Evolutionary conservation across 2,329 filamentous ascomycete genomes (phyloP).

Genomic region (Cytospora mali): DNA sequence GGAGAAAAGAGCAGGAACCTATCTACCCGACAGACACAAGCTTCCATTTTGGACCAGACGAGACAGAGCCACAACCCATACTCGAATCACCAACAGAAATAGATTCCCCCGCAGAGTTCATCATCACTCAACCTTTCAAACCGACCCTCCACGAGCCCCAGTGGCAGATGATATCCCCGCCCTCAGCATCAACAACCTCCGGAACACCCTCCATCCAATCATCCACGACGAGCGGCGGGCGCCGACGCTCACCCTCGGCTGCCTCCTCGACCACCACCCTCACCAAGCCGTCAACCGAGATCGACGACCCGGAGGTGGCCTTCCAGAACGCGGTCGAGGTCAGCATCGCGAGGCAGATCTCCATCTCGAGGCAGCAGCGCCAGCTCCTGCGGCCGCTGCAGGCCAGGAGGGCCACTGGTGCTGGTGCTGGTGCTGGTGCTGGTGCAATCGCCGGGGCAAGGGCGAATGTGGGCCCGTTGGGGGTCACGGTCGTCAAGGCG

Average conservation of each 20-base stretch:
- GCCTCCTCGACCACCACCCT: slow-evolving; percentile 30
- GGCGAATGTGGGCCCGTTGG: slow-evolving; percentile 24
- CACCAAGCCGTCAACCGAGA: slow-evolving; percentile 38
- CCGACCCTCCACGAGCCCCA: slow-evolving; percentile 46
- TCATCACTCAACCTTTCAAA: slow-evolving; percentile 38
- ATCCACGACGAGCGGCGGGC: slow-evolving; percentile 33
- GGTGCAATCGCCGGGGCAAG: slow-evolving; percentile 5
- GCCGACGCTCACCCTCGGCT: slow-evolving; percentile 29
- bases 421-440: too few species aligned
- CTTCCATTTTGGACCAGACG: slow-evolving; percentile 39
- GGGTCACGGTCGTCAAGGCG: slow-evolving; percentile 30
- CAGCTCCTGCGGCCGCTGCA: slow-evolving; percentile 59
- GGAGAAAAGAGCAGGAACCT: slow-evolving; percentile 10
- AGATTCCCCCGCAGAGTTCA: slow-evolving; percentile 31
- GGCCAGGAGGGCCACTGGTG: slow-evolving; percentile 32
- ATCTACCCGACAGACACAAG: slow-evolving; percentile 29
- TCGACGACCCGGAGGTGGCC: slow-evolving; percentile 46
- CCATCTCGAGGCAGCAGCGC: slow-evolving; percentile 63
- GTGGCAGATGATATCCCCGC: slow-evolving; percentile 52
- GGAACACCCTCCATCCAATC: slow-evolving; percentile 39
- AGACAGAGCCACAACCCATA: slow-evolving; percentile 41
- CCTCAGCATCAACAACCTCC: slow-evolving; percentile 38
- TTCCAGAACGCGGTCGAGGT: slow-evolving; percentile 62
- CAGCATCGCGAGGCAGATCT: slow-evolving; percentile 70
- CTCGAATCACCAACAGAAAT: slow-evolving; percentile 46